These are phyloP conservation scores for Phylloporus sp. DNA, from an alignment of 768 basidiomycete species.

Conservation along the genomic window DNA sequence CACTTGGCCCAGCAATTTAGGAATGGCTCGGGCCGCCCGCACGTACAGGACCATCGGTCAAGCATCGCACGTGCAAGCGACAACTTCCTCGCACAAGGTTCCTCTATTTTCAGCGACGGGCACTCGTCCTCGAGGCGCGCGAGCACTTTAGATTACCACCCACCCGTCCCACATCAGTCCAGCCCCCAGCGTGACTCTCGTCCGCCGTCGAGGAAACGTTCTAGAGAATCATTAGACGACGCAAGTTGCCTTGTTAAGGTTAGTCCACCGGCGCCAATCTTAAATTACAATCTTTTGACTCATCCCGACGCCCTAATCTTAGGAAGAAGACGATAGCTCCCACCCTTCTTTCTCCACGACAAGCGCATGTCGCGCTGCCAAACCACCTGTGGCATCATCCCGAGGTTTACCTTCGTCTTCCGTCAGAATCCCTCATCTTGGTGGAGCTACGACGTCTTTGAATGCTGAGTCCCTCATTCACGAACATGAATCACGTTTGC, in stretches of 20 bases:
- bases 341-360: constrained; percentile 17
- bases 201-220: constrained; percentile 30
- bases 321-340: constrained; percentile 25
- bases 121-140: constrained; percentile 17
- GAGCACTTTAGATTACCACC: constrained; percentile 14
- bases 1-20: constrained; percentile 24
- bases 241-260: constrained; percentile 29
- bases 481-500: constrained; percentile 19
- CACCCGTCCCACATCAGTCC: constrained; percentile 13
- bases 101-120: constrained; percentile 27
- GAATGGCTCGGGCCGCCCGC: constrained; percentile 16
- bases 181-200: constrained; percentile 16
- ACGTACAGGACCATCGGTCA: constrained; percentile 28
- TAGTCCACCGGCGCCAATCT: constrained; percentile 27
- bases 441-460: constrained; percentile 6
- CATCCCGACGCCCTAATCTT: constrained; percentile 21
- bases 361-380: constrained; percentile 20
- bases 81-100: constrained; percentile 30
- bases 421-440: constrained; percentile 14
- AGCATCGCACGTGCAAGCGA: constrained; percentile 32
- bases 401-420: constrained; percentile 16
- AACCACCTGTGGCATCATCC: constrained; percentile 22
- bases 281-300: constrained; percentile 23
- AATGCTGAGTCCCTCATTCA: constrained; percentile 14
- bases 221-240: constrained; percentile 28